Base-by-base conservation (phyloP, 495 filamentous ascomycete species). In the Lophium mytilinum region DNA sequence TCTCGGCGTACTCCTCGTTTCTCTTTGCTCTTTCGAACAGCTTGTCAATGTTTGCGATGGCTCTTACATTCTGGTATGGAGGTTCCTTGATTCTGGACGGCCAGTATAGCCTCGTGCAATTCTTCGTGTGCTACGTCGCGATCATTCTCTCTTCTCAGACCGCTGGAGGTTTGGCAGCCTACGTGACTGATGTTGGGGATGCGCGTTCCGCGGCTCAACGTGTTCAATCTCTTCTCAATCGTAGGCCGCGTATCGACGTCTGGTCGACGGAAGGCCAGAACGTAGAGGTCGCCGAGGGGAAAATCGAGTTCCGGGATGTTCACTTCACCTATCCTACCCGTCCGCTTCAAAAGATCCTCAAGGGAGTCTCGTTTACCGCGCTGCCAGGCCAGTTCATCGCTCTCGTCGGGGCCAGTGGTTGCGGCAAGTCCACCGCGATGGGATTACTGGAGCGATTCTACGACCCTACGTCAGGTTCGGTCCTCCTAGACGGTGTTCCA, bases 51-150 rank as follows among this genome's bases (percentile, higher is more conserved):
- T 78, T 90, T 45, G 88, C 83, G 62, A 81, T 89, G 47, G 91
- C 88, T 9, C 82, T 96, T n/a, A 90, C 85, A 1, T 96, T 95
- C 73, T 95, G 89, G 89, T 95, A 93, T 63, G 91, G 91, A 49
- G 90, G 90, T 34, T 84, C 78, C 2, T 76, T 93, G 39, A 85
- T 96, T 41, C 80, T 78, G n/a, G 77, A 77, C 35, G 60, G 68
- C 33, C 85, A 95, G 68, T 83, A 83, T 60, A 89, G 72, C 53
- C 78, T 88, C 66, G 84, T 88, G 64, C 83, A 86, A 51, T 95
- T 94, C 76, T 96, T 95, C 70, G 73, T 95, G 56, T 87, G 86
- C 58, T 95, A 90, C 73, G 74, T 79, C 35, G 76, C 88, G 36
- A 78, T 93, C 63, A 83, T 92, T 53, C 92, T 90, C 63, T 87